Base-by-base conservation (phyloP, 2,329 filamentous ascomycete species). In the Leptographium galeiforme region DNA sequence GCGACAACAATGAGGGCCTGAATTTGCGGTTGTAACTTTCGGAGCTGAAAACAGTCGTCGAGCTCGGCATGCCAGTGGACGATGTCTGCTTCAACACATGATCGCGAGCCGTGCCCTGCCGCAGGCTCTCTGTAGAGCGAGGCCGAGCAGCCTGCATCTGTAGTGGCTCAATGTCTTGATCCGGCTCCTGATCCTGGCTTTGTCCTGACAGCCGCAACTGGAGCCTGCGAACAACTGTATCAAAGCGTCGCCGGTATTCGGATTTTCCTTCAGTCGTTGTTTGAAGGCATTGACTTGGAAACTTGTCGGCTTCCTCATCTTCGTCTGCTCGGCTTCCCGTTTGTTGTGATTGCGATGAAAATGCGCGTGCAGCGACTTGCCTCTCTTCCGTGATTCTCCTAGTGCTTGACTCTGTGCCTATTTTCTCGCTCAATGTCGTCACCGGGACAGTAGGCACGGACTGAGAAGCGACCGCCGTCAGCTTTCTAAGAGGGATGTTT, bases 141-240 rank as follows among this genome's bases (percentile, higher is more conserved):
- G 40, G 33, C 7, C 16, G 12, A 18, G 14, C 3, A 5, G 18
- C 18, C 13, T 7, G 39, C 11, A 13, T 13, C 43, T n/a, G 51
- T 8, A 1, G 14, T 8, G 7, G 19, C 19, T 38, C 34, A 30
- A 38, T 19, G n/a, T 34, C 33, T 11, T 44, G 30, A 32, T 44
- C 38, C 6, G 13, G 38, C 11, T 18, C 19, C 18, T 49, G 25
- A 16, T 53, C 19, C 5, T 36, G 34, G 16, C 19, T 16, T 11
- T 49, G 38, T 10, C 50, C 55, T 0, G 56, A 56, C 14, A 57
- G 38, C 11, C 51, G 54, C 13, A 55, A 44, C n/a, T 51, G 56
- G 4, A 59, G 53, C 14, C 56, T 54, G 12, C 34, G 48, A 43
- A 59, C 50, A 16, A 57, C 51, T 2, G 44, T 32, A 36, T 58